phyloP scores from a whole-genome alignment of 2,329 filamentous ascomycete species.

The Emmonsiellopsis sp. region DNA sequence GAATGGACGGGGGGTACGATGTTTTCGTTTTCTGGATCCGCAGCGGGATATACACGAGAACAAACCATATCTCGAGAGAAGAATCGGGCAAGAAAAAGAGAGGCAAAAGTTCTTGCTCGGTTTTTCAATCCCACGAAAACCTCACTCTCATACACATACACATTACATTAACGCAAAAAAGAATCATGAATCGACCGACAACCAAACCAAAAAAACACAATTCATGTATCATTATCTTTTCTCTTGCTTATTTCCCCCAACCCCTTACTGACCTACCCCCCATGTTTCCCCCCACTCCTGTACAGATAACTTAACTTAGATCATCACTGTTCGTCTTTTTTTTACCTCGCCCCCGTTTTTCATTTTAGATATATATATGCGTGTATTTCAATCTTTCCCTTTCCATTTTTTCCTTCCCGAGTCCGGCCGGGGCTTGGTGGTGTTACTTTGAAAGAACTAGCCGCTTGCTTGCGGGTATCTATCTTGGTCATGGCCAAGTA shows the following conservation, averaged over 20 bases:
- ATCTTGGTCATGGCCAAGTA: no score
- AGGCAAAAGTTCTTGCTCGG: no score
- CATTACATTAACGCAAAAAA: background rate
- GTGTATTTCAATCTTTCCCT: background rate
- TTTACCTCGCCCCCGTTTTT: background rate
- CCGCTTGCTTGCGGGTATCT: no score
- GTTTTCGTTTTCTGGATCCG: no score
- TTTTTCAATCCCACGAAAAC: background rate
- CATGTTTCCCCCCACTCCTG: background rate
- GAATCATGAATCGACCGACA: background rate
- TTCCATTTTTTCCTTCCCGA: background rate
- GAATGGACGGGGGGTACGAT: no score
- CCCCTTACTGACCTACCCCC: background rate
- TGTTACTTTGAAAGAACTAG: no score
- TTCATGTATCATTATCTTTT: background rate
- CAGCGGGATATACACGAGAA: no score
- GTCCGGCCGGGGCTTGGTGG: no score
- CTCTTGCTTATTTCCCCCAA: background rate
- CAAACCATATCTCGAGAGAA: no score
- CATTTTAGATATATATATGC: background rate
- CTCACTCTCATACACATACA: background rate
- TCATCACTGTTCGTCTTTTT: background rate
- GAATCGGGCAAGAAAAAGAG: no score
- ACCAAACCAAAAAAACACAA: background rate
- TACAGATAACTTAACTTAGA: background rate